Conservation (phyloP, 805 yeast species). For the Suhomyces kilbournensis region DNA sequence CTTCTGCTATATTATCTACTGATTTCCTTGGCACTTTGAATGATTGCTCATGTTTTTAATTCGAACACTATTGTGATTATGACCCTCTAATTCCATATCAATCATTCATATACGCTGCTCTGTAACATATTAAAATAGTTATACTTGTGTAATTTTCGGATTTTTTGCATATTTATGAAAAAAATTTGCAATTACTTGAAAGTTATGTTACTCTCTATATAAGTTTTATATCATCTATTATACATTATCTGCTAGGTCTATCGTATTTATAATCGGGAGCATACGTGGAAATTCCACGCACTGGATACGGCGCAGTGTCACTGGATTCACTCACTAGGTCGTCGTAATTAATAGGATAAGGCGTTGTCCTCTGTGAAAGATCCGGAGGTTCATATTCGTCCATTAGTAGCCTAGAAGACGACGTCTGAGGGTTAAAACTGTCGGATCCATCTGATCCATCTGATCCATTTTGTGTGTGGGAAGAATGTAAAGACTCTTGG, state of each 20-base stretch:
- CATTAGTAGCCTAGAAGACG: background rate
- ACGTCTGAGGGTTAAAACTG: background rate
- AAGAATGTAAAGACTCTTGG: background rate
- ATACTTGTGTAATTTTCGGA: background rate
- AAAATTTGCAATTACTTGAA: background rate
- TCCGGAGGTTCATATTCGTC: background rate
- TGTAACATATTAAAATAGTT: background rate
- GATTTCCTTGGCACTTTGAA: background rate
- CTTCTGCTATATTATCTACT: background rate
- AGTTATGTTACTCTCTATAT: no score
- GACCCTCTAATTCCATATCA: no score
- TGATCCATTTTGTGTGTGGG: background rate
- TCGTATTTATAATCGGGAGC: conserved; percentile 5
- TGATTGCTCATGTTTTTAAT: no score
- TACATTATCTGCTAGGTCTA: background rate
- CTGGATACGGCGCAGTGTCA: conserved; percentile 27
- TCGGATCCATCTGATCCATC: background rate
- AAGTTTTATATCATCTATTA: background rate
- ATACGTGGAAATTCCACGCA: conserved; percentile 29
- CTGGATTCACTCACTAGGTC: background rate
- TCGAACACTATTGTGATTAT: no score
- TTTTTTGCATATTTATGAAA: background rate
- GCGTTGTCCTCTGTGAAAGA: background rate
- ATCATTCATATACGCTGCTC: no score
- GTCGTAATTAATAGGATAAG: background rate